Conservation (phyloP, 106 monocot species). For the Agapanthus africanus region DNA sequence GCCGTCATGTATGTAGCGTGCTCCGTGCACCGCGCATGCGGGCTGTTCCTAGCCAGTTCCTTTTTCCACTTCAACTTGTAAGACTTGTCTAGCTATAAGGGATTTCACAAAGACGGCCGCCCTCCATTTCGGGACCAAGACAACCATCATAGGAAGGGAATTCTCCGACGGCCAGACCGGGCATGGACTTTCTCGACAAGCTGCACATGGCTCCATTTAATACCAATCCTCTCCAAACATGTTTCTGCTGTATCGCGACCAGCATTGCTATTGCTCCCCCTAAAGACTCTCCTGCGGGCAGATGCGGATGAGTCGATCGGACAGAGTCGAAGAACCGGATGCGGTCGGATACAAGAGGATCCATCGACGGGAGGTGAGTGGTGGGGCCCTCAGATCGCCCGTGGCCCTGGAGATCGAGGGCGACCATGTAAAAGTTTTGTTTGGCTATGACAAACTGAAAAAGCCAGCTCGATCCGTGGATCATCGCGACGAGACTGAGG, state of each 20-base stretch:
- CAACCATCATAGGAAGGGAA: conserved; percentile 38
- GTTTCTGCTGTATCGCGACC: conserved; percentile 19
- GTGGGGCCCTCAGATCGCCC: conserved; percentile 36
- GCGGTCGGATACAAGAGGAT: conserved; percentile 36
- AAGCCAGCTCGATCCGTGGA: conserved; percentile 56
- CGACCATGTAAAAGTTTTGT: conserved; percentile 33
- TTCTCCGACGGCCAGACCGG: conserved; percentile 57
- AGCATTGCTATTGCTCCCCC: conserved; percentile 55
- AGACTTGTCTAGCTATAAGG: conserved; percentile 21
- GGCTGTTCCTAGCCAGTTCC: conserved; percentile 27
- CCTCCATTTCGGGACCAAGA: conserved; percentile 33
- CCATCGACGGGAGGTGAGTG: conserved; percentile 23
- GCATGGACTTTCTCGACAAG: conserved; percentile 34
- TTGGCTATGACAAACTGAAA: conserved; percentile 53
- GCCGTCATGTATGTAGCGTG: conserved; percentile 40
- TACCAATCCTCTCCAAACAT: conserved; percentile 32
- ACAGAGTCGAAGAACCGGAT: conserved; percentile 28
- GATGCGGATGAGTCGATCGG: background rate
- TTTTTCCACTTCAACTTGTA: conserved; percentile 48
- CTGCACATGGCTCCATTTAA: conserved; percentile 60
- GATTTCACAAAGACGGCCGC: conserved; percentile 23
- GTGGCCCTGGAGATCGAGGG: conserved; percentile 56
- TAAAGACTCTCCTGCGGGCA: conserved; percentile 57
- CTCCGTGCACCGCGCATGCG: conserved; percentile 14
- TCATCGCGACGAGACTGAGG: conserved; percentile 47